Conservation (phyloP, 306 rosid species). For the Castanopsis chinensis region DNA sequence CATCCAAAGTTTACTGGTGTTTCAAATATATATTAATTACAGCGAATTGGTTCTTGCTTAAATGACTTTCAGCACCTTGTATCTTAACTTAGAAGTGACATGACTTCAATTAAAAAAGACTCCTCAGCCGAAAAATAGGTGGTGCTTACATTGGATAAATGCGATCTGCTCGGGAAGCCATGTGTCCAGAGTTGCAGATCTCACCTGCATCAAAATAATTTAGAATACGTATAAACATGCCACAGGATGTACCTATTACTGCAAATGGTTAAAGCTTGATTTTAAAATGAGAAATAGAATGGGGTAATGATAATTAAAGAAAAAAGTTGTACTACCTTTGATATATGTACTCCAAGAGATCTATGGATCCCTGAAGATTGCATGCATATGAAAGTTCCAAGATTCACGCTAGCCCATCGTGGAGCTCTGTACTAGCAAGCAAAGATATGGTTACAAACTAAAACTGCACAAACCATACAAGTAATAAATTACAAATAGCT, state of each 20-base stretch:
- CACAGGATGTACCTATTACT: background rate
- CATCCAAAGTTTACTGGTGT: too few relatives aligned
- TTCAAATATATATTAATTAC: too few relatives aligned
- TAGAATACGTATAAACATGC: background rate
- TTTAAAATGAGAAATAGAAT: background rate
- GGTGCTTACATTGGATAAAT: constrained; percentile 81
- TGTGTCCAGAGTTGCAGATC: constrained; percentile 96
- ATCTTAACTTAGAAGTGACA: constrained; percentile 16
- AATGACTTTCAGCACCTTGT: constrained; percentile 22
- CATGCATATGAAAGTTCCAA: constrained; percentile 92
- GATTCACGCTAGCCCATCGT: constrained; percentile 96
- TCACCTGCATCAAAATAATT: constrained; percentile 55
- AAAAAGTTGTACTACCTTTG: constrained; percentile 47
- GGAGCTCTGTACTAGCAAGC: constrained; percentile 64
- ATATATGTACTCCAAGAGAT: constrained; percentile 95
- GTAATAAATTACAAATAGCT: too few relatives aligned
- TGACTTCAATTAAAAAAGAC: constrained; percentile 14
- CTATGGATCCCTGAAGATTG: constrained; percentile 97
- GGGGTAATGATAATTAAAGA: background rate
- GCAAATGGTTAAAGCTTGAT: background rate
- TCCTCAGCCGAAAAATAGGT: constrained; percentile 7
- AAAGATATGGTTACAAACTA: too few relatives aligned
- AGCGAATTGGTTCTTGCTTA: too few relatives aligned
- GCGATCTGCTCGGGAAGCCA: constrained; percentile 99
- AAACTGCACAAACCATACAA: too few relatives aligned